Conservation (phyloP, 306 rosid genomes). For the Acacia acuminata region DNA sequence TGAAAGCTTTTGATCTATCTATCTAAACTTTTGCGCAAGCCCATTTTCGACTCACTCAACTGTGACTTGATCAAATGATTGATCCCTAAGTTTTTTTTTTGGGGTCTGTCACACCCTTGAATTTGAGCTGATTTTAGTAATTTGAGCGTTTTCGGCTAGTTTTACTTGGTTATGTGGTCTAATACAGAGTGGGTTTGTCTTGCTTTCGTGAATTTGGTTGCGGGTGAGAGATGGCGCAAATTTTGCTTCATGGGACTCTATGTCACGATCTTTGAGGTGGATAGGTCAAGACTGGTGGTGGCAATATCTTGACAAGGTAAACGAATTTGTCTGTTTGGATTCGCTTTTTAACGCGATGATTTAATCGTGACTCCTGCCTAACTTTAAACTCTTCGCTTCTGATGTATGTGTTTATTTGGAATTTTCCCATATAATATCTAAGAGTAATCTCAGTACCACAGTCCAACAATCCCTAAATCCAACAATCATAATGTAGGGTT, state of each 20-base stretch:
- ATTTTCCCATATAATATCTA: too few species aligned
- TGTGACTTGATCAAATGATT: slow-evolving; percentile 36
- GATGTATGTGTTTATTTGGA: slow-evolving; percentile 8
- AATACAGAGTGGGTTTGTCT: slow-evolving; percentile 22
- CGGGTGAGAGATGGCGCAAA: slow-evolving; percentile 80
- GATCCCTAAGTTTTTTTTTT: slow-evolving; percentile 18
- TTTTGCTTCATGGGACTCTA: slow-evolving; percentile 89
- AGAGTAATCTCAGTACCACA: too few species aligned
- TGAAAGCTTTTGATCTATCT: background rate
- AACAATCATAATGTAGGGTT: too few species aligned
- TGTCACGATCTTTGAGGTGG: slow-evolving; percentile 83
- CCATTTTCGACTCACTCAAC: background rate
- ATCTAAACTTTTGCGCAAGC: background rate
- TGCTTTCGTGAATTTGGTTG: slow-evolving; percentile 25
- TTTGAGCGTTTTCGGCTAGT: background rate
- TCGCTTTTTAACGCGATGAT: background rate
- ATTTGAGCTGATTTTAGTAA: background rate
- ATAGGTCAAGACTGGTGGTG: slow-evolving; percentile 55
- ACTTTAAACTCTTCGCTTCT: background rate
- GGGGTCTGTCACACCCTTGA: background rate
- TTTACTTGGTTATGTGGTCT: slow-evolving; percentile 28
- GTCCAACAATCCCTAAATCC: too few species aligned
- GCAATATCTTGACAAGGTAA: slow-evolving; percentile 72
- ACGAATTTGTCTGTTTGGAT: slow-evolving; percentile 10
- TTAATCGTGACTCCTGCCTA: background rate